Evolutionary conservation across 768 basidiomycete genomes (phyloP).

Genomic region (Obba rivulosa): DNA sequence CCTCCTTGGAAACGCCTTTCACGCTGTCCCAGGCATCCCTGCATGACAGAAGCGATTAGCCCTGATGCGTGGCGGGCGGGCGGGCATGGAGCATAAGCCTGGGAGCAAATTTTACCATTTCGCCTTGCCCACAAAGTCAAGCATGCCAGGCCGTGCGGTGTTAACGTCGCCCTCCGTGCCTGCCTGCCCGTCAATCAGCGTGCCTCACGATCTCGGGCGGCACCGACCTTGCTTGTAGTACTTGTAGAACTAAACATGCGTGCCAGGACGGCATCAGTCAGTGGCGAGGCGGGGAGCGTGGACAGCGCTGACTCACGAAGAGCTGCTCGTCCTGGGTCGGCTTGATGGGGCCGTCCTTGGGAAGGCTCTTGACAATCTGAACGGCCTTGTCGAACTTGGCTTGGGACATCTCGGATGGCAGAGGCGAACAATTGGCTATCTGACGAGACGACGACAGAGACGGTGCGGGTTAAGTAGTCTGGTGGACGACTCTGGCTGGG

Average conservation of each 20-base stretch:
- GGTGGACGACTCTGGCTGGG: too few relatives aligned
- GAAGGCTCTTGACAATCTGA: constrained; percentile 57
- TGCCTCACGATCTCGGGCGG: constrained; percentile 2
- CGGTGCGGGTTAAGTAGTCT: not conserved
- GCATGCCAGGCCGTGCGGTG: constrained; percentile 58
- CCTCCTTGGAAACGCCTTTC: constrained; percentile 69
- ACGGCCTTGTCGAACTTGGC: constrained; percentile 75
- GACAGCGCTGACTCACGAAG: constrained; percentile 45
- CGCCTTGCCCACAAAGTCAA: constrained; percentile 84
- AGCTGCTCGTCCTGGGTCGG: constrained; percentile 73
- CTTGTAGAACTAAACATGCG: constrained; percentile 71
- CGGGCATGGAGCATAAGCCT: not conserved
- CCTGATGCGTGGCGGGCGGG: not conserved
- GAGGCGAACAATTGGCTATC: not conserved
- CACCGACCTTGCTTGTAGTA: constrained; percentile 86
- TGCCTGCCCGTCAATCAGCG: constrained; percentile 22
- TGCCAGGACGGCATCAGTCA: not conserved
- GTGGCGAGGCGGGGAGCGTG: constrained; percentile 6
- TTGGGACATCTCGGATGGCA: constrained; percentile 22
- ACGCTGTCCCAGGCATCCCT: constrained; percentile 86
- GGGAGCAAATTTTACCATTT: constrained; percentile 65
- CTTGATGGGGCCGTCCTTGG: constrained; percentile 77
- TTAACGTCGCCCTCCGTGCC: constrained; percentile 73
- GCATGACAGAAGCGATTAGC: not conserved
- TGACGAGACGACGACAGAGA: not conserved